Evolutionary conservation across 2,329 filamentous ascomycete genomes (phyloP).

Genomic region (Epichloe bromicola): DNA sequence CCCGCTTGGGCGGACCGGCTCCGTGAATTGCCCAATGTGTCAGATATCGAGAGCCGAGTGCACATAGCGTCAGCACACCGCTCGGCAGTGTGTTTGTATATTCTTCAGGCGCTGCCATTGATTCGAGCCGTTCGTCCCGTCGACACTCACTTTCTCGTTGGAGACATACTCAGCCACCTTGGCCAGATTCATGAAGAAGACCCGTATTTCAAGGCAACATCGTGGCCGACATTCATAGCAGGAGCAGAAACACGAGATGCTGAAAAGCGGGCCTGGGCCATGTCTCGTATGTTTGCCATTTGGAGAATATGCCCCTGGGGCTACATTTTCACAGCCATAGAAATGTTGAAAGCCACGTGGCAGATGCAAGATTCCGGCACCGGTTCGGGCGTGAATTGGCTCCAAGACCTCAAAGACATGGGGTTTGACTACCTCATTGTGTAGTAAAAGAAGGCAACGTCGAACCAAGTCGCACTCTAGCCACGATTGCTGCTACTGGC

Average conservation of each 20-base stretch:
- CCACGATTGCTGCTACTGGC: background rate
- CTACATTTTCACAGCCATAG: slow-evolving; percentile 36
- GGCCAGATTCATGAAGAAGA: slow-evolving; percentile 33
- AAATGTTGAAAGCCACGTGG: slow-evolving; percentile 36
- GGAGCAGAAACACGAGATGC: slow-evolving; percentile 39
- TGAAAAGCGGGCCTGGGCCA: slow-evolving; percentile 35
- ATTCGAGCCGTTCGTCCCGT: slow-evolving; percentile 23
- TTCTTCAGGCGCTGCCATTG: slow-evolving; percentile 29
- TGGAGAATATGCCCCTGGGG: slow-evolving; percentile 35
- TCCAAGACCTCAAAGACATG: slow-evolving; percentile 29
- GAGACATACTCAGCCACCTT: slow-evolving; percentile 38
- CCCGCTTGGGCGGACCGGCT: slow-evolving; percentile 28
- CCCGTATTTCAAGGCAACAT: slow-evolving; percentile 44
- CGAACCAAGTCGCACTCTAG: background rate
- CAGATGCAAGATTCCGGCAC: slow-evolving; percentile 24
- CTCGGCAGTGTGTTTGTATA: slow-evolving; percentile 33
- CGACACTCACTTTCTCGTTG: slow-evolving; percentile 31
- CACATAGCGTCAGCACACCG: slow-evolving; percentile 33
- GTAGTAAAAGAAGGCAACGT: slow-evolving; percentile 11
- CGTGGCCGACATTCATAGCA: slow-evolving; percentile 46
- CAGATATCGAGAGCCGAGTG: slow-evolving; percentile 28
- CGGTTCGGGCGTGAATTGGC: slow-evolving; percentile 22
- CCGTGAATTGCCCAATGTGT: slow-evolving; percentile 20
- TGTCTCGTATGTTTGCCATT: slow-evolving; percentile 32
- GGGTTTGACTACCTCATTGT: slow-evolving; percentile 35